Evolutionary conservation across 2,329 filamentous ascomycete genomes (phyloP).

Genomic region (Ophiostoma novo-ulmi): DNA sequence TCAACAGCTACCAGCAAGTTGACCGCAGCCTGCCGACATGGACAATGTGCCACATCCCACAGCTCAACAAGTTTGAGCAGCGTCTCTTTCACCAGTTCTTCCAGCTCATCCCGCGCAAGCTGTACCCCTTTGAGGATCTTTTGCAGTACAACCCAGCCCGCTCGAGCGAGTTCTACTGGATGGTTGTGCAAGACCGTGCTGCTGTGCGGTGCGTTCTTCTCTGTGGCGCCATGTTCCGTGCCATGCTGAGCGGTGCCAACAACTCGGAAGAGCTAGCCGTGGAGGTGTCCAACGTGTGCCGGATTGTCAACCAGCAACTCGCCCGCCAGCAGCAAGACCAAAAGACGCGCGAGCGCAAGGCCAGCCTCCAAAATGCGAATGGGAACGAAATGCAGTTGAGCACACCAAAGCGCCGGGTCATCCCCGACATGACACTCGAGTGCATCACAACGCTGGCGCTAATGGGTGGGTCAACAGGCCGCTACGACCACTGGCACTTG

Average conservation of each 20-base stretch:
- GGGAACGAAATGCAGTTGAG: slow-evolving; percentile 14
- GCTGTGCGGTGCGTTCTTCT: slow-evolving; percentile 33
- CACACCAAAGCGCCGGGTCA: slow-evolving; percentile 12
- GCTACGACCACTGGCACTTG: slow-evolving; percentile 38
- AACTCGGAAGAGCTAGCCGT: slow-evolving; percentile 26
- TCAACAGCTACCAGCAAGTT: slow-evolving; percentile 20
- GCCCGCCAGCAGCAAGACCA: slow-evolving; percentile 14
- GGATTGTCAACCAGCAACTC: slow-evolving; percentile 27
- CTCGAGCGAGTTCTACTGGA: slow-evolving; percentile 30
- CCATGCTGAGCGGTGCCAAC: slow-evolving; percentile 27
- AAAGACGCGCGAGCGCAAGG: neutral
- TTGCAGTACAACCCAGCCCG: slow-evolving; percentile 34
- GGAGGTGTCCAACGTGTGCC: slow-evolving; percentile 27
- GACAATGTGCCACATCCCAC: slow-evolving; percentile 24
- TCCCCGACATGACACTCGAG: slow-evolving; percentile 31
- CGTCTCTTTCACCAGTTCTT: slow-evolving; percentile 33
- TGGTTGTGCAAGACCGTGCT: slow-evolving; percentile 30
- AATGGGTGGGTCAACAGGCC: slow-evolving; percentile 34
- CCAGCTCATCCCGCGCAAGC: slow-evolving; percentile 31
- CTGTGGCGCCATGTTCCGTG: slow-evolving; percentile 32
- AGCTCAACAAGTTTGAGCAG: slow-evolving; percentile 31
- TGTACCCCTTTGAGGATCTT: slow-evolving; percentile 35
- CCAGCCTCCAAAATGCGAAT: neutral
- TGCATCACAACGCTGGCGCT: slow-evolving; percentile 34
- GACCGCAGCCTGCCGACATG: slow-evolving; percentile 26